Conservation (phyloP, 164 flowering plant species). For the Akebia trifoliata region DNA sequence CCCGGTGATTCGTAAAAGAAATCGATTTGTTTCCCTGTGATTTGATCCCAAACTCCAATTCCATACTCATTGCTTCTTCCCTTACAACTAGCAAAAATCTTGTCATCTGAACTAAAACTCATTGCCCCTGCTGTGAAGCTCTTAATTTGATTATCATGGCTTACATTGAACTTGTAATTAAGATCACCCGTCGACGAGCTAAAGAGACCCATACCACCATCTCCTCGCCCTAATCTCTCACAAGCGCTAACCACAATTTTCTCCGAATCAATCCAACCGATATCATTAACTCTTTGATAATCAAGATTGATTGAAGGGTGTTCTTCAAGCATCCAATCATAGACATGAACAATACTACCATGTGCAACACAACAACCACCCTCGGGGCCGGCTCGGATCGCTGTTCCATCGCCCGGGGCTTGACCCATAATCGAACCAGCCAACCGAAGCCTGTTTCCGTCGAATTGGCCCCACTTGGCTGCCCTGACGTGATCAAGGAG, state of each 20-base stretch:
- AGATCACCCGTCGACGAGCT: conserved; percentile 54
- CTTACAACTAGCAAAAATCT: conserved; percentile 69
- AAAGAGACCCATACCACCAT: conserved; percentile 84
- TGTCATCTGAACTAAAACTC: conserved; percentile 40
- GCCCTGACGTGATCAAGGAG: conserved; percentile 65
- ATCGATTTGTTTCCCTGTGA: conserved; percentile 73
- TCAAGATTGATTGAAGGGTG: conserved; percentile 64
- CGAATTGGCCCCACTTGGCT: conserved; percentile 77
- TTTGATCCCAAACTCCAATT: conserved; percentile 82
- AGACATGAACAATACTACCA: conserved; percentile 80
- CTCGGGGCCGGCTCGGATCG: conserved; percentile 76
- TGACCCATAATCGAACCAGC: conserved; percentile 44
- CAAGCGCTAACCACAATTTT: conserved; percentile 54
- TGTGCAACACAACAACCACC: conserved; percentile 92
- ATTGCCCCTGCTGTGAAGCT: conserved; percentile 80
- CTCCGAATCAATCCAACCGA: conserved; percentile 52
- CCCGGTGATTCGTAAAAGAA: conserved; percentile 75
- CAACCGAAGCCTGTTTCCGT: conserved; percentile 55
- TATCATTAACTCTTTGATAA: conserved; percentile 79
- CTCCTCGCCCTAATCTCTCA: conserved; percentile 57
- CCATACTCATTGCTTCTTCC: conserved; percentile 91
- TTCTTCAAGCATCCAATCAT: conserved; percentile 81
- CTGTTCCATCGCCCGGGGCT: conserved; percentile 87
- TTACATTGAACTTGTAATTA: conserved; percentile 54
- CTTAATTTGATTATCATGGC: conserved; percentile 58